Evolutionary conservation across 2,329 filamentous ascomycete species (phyloP), one percentile per base, ranked within the genome.

Genomic region (Cercospora beticola): DNA sequence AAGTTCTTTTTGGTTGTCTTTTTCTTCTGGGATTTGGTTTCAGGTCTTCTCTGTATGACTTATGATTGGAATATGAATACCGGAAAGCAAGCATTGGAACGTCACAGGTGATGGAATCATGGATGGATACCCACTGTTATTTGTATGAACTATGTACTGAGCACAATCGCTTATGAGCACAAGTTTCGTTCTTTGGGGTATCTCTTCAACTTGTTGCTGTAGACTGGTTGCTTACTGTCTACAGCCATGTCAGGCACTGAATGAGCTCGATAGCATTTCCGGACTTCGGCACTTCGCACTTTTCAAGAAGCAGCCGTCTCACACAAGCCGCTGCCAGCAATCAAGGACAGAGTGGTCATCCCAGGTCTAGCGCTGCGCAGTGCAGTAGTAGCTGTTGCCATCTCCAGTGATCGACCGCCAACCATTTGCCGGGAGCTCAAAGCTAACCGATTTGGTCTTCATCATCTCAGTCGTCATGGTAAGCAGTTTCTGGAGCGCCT

Each of bases 1-100:
- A 52, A 52, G 46, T 23, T 26, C n/a, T n/a, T 6, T 43, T 43
- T 43, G 36, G 16, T 43, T 43, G 36, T 36, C 4, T 40, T 43
- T n/a, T n/a, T 16, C 16, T 16, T 28, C 18, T 18, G 57, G 40
- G 33, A 10, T 4, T 62, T 43, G 64, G 58, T 56, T 62, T 62
- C 40, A 62, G 23, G 1, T 64, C 43, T 14, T 23, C 9, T 52
- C 31, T 59, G 64, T 66, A 66, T 66, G 64, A 66, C 26, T 66
- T 66, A 66, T 66, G 64, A 66, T 54, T 60, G 64, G 57, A 61
- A 65, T 61, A 61, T 66, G 64, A 58, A 66, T 66, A 66, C 28
- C 30, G 40, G 49, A 57, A 43, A 58, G 30, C 30, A 58, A 28
- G 21, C 16, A 26, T 18, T 18, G 23, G 28, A 31, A 64, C 30